Evolutionary conservation across 1,139 yeast genomes (phyloP).

Genomic region (Eremothecium coryli): DNA sequence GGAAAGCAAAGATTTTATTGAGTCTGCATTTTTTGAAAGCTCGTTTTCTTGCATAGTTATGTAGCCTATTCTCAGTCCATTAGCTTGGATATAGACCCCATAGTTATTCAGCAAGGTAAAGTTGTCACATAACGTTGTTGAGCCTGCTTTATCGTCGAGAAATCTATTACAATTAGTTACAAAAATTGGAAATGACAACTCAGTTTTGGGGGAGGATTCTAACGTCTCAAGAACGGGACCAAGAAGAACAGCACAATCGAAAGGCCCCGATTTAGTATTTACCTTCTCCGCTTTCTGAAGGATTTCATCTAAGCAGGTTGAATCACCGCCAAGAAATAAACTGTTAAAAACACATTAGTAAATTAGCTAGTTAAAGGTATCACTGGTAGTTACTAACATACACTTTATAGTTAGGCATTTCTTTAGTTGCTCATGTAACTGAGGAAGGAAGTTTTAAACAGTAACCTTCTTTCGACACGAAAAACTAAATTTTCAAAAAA

Average conservation of each 20-base stretch:
- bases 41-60: constrained; percentile 30
- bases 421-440: no score
- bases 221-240: constrained; percentile 36
- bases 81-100: constrained; percentile 36
- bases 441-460: no score
- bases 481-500: no score
- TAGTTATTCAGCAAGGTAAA: constrained; percentile 29
- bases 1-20: constrained; percentile 15
- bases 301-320: constrained; percentile 35
- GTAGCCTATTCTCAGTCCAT: constrained; percentile 43
- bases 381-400: constrained; percentile 17
- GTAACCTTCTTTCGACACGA: no score
- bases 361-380: constrained; percentile 1
- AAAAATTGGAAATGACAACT: constrained; percentile 30
- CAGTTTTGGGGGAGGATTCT: constrained; percentile 18
- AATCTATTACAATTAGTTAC: constrained; percentile 21
- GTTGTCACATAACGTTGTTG: constrained; percentile 10
- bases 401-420: constrained; percentile 11
- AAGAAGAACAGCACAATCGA: constrained; percentile 44
- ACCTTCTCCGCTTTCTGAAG: constrained; percentile 43
- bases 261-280: constrained; percentile 54
- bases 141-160: constrained; percentile 2
- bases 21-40: constrained; percentile 17
- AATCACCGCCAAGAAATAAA: constrained; percentile 43
- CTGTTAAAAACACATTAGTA: no score